Evolutionary conservation across 1,284 basidiomycete genomes (phyloP).

Genomic region (Coniophora puteana): DNA sequence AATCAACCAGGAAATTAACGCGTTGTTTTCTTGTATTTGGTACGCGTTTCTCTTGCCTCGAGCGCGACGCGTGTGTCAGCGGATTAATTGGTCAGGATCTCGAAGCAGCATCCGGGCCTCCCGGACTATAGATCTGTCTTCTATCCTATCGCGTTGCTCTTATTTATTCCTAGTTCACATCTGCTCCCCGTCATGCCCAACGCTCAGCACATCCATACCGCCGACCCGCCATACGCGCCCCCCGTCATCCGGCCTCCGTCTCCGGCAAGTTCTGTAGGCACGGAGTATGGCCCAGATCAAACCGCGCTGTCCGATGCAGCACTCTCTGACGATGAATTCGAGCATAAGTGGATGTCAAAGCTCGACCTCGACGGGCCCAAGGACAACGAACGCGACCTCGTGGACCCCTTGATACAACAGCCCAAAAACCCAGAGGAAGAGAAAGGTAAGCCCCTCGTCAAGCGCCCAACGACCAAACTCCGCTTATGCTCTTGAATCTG

Average conservation of each 20-base stretch:
- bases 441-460: conserved; percentile 16
- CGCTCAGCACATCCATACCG: conserved; percentile 26
- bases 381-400: conserved; percentile 26
- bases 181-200: conserved; percentile 20
- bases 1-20: conserved; percentile 31
- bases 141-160: neutral
- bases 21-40: conserved; percentile 16
- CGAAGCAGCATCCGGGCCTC: neutral
- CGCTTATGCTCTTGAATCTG: neutral
- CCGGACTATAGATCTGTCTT: neutral
- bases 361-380: conserved; percentile 27
- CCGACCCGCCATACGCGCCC: conserved; percentile 52
- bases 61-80: too few relatives aligned
- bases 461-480: conserved; percentile 13
- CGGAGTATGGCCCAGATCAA: conserved; percentile 58
- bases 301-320: conserved; percentile 55
- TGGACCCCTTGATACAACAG: conserved; percentile 23
- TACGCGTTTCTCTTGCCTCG: neutral
- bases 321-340: conserved; percentile 46
- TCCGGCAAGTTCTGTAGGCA: conserved; percentile 69
- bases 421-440: conserved; percentile 27
- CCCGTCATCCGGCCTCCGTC: conserved; percentile 66
- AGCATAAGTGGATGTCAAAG: conserved; percentile 45
- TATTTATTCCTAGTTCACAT: neutral
- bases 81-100: neutral